phyloP scores from a whole-genome alignment of 306 rosid genomes.

The Spatholobus suberectus region DNA sequence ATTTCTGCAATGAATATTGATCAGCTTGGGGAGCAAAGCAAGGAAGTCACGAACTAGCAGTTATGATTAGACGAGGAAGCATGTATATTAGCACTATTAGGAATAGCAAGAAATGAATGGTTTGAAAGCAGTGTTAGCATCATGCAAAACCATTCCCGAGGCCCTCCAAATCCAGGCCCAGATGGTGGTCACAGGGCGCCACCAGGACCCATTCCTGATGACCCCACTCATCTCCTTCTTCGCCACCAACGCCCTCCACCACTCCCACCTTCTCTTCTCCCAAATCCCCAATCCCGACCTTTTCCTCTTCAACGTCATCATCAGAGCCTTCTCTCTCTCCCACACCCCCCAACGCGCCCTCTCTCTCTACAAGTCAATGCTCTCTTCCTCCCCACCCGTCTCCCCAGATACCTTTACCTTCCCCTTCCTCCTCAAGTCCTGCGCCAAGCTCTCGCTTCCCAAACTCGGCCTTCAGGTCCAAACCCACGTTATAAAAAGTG shows the following conservation, averaged over 20 bases:
- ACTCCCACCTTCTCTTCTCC: constrained; percentile 46
- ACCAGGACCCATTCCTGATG: constrained; percentile 37
- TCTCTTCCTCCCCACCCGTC: constrained; percentile 16
- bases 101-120: background rate
- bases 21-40: too few species aligned
- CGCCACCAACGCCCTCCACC: constrained; percentile 1
- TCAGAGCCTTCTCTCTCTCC: constrained; percentile 44
- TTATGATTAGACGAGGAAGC: background rate
- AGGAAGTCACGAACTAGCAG: too few species aligned
- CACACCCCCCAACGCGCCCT: constrained; percentile 35
- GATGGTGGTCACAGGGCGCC: constrained; percentile 35
- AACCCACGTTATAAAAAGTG: constrained; percentile 42
- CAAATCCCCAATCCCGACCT: constrained; percentile 43
- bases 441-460: constrained; percentile 25
- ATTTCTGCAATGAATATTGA: background rate
- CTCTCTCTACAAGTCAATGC: constrained; percentile 50
- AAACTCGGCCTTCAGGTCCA: constrained; percentile 46
- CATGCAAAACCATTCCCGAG: constrained; percentile 48
- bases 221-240: constrained; percentile 46
- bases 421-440: constrained; percentile 51
- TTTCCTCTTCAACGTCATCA: constrained; percentile 51
- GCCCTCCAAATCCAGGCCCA: constrained; percentile 53
- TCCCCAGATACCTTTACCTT: constrained; percentile 49
- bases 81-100: background rate
- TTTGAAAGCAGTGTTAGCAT: constrained; percentile 33